Evolutionary conservation across 768 basidiomycete genomes (phyloP).

Genomic region (Tylopilus felleus): DNA sequence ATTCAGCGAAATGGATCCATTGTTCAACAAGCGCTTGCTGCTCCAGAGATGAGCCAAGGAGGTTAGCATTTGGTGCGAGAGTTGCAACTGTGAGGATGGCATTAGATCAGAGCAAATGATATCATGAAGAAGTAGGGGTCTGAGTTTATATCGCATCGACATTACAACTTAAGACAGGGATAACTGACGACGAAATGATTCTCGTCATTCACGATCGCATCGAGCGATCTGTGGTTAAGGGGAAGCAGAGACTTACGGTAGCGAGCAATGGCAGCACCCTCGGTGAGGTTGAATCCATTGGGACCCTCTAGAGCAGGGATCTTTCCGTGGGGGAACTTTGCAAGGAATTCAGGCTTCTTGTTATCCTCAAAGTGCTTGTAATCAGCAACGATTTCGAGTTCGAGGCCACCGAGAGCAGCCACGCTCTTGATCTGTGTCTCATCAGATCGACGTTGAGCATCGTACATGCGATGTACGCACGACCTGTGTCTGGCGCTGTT

Average conservation of each 20-base stretch:
- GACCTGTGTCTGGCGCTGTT: slow-evolving; percentile 39
- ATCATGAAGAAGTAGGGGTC: slow-evolving; percentile 3
- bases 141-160: slow-evolving; percentile 41
- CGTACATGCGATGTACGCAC: slow-evolving; percentile 33
- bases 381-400: slow-evolving; percentile 47
- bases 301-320: slow-evolving; percentile 77
- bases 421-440: slow-evolving; percentile 46
- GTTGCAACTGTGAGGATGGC: slow-evolving; percentile 55
- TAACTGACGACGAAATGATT: slow-evolving; percentile 51
- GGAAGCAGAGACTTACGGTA: slow-evolving; percentile 65
- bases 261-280: slow-evolving; percentile 76
- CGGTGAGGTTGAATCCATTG: slow-evolving; percentile 78
- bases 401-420: slow-evolving; percentile 58
- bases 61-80: slow-evolving; percentile 71
- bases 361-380: slow-evolving; percentile 67
- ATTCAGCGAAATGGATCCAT: slow-evolving; percentile 76
- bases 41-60: slow-evolving; percentile 63
- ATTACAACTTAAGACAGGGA: slow-evolving; percentile 64
- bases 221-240: slow-evolving; percentile 9
- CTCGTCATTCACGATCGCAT: slow-evolving; percentile 24
- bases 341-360: slow-evolving; percentile 63
- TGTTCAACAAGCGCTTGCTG: slow-evolving; percentile 79
- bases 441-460: background rate
- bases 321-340: slow-evolving; percentile 80
- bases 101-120: slow-evolving; percentile 15